These are phyloP conservation scores for Senna siamea DNA, from an alignment of 306 rosid species.

Conservation along the genomic window DNA sequence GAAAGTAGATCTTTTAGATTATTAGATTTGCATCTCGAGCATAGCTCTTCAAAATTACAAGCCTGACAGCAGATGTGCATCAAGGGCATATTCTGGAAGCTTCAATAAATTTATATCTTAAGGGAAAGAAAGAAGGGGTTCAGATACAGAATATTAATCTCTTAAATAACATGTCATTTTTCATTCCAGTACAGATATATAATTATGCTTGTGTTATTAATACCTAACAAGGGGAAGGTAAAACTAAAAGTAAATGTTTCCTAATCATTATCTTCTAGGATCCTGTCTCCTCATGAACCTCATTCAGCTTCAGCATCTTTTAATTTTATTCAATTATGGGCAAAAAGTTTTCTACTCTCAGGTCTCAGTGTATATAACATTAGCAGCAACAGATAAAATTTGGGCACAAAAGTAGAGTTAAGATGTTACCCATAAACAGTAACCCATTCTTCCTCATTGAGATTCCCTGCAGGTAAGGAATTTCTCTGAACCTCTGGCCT, in stretches of 20 bases:
- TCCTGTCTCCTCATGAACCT: not conserved
- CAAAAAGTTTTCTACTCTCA: not conserved
- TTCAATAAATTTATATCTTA: no score
- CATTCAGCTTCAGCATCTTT: not conserved
- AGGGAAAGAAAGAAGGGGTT: no score
- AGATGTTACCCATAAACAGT: slow-evolving; percentile 89
- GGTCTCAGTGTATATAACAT: not conserved
- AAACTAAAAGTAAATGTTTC: not conserved
- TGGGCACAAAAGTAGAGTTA: slow-evolving; percentile 32
- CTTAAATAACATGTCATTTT: no score
- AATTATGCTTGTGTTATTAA: not conserved
- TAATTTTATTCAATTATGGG: not conserved
- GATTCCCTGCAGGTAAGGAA: slow-evolving; percentile 72
- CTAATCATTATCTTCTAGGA: not conserved
- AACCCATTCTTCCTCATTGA: slow-evolving; percentile 96
- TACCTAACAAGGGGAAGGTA: no score
- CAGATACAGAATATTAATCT: no score
- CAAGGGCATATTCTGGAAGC: no score
- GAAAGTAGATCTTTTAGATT: not conserved
- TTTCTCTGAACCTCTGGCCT: slow-evolving; percentile 89
- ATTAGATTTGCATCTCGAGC: slow-evolving; percentile 22
- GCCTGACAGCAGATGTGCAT: not conserved
- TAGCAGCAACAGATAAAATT: slow-evolving; percentile 14
- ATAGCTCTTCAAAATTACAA: not conserved
- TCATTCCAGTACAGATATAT: not conserved